Conservation (phyloP, 768 basidiomycete genomes). For the Auricularia cornea region DNA sequence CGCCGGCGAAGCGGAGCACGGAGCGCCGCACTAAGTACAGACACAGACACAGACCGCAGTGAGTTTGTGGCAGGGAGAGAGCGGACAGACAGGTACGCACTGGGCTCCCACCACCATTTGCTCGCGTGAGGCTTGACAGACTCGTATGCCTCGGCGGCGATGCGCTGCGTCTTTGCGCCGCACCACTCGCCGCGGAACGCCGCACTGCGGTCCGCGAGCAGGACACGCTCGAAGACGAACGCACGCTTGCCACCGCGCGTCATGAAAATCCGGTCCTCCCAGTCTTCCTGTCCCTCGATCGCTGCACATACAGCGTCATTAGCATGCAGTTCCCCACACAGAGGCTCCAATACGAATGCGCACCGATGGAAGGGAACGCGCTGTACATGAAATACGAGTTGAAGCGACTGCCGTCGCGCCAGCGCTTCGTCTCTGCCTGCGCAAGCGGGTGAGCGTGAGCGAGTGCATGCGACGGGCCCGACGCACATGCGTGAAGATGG, state of each 20-base stretch:
- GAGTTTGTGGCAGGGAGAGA: not conserved
- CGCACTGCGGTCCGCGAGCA: constrained; percentile 70
- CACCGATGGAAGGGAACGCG: constrained; percentile 52
- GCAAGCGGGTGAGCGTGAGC: constrained; percentile 23
- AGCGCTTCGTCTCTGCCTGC: constrained; percentile 32
- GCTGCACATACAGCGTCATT: constrained; percentile 14
- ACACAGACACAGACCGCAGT: not conserved
- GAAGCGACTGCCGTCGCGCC: constrained; percentile 74
- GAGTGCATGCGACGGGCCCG: constrained; percentile 8
- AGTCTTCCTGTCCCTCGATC: constrained; percentile 62
- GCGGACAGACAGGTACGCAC: constrained; percentile 6
- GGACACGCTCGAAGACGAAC: constrained; percentile 62
- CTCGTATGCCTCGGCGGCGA: constrained; percentile 60
- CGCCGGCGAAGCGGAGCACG: constrained; percentile 62
- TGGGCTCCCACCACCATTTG: constrained; percentile 12
- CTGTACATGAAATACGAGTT: constrained; percentile 70
- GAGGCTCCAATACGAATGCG: too few species aligned
- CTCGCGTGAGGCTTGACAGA: constrained; percentile 30
- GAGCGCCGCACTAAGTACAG: constrained; percentile 52
- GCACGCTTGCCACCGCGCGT: constrained; percentile 29
- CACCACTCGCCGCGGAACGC: constrained; percentile 60
- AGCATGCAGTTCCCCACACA: not conserved
- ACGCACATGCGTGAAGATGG: constrained; percentile 49
- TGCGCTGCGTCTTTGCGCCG: constrained; percentile 58
- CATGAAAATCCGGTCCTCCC: constrained; percentile 51